These are phyloP conservation scores for Elaeagnus macrophylla DNA, from an alignment of 306 rosid genomes.

Conservation along the genomic window DNA sequence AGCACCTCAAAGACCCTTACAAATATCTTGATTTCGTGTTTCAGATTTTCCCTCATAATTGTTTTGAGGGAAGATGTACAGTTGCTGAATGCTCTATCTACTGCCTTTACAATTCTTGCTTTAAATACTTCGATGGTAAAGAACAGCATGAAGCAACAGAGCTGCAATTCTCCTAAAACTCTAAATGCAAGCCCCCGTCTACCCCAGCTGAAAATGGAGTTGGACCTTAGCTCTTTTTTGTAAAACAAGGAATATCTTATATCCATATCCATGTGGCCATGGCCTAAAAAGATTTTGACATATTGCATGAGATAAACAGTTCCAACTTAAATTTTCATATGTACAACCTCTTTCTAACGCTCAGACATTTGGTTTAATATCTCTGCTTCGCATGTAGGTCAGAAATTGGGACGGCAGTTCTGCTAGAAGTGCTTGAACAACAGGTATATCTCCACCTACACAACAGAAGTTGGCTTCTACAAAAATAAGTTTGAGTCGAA, in stretches of 20 bases:
- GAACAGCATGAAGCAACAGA: not conserved
- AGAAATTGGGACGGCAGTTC: constrained; percentile 91
- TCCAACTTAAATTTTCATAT: constrained; percentile 24
- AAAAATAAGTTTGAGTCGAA: not conserved
- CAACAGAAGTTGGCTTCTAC: constrained; percentile 7
- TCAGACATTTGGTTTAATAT: constrained; percentile 58
- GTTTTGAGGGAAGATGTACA: not conserved
- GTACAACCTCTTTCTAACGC: constrained; percentile 33
- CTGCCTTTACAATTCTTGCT: not conserved
- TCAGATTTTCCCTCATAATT: too few species aligned
- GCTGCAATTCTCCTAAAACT: constrained; percentile 3
- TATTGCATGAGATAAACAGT: constrained; percentile 29
- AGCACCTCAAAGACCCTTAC: too few species aligned
- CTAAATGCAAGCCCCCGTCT: constrained; percentile 5
- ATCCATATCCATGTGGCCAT: not conserved
- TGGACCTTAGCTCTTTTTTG: not conserved
- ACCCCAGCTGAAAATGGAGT: constrained; percentile 6
- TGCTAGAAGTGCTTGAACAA: constrained; percentile 91
- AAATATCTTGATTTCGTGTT: too few species aligned
- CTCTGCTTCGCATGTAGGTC: constrained; percentile 75
- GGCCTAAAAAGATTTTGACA: constrained; percentile 11
- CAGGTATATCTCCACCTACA: constrained; percentile 86
- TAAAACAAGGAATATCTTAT: constrained; percentile 5
- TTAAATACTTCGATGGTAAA: not conserved
- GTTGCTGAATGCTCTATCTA: constrained; percentile 2